Evolutionary conservation across 169 alveolate genomes (phyloP), one percentile per base, ranked within the genome.

Genomic region (Babesia sp.): DNA sequence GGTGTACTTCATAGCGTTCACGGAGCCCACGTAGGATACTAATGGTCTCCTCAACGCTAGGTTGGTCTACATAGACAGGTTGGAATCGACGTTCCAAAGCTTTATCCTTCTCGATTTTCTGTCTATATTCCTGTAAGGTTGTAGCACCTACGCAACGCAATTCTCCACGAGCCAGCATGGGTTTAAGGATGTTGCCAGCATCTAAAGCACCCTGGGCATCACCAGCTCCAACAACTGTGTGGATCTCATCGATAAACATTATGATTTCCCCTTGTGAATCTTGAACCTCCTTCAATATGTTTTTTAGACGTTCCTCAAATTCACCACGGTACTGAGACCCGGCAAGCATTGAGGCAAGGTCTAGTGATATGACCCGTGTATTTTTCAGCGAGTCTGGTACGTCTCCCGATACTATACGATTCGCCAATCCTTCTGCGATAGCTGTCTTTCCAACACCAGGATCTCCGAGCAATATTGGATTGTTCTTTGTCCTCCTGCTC

Each of bases 391-490:
- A 87, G 61, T 92, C 96, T 0, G 96, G 96, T 16, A 92, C 96
- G 53, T 92, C 96, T 20, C 96, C 96, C 26, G 94, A 87, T 7
- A 92, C 93, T 24, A 92, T 91, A 33, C 95, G 83, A 55, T 87
- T 91, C 16, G 96, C 96, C 56, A 93, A 66, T 0, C 97, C 97
- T 69, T 94, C 97, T 7, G 90, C 97, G 29, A 94, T 85, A 14
- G 97, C 97, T 14, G 96, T 92, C 73, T 94, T 94, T 20, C 97
- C 97, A 33, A 94, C 97, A 9, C 96, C 96, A 0, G 96, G 96
- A 50, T 93, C 96, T 0, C 96, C 96, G 29, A 93, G 75, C 39
- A 93, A 71, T 5, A 93, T 86, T 14, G 96, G 96, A 51, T 93
- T 93, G 79, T 93, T 93, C 90, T 93, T 93, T 2, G 96, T 93